phyloP scores from a whole-genome alignment of 1,284 basidiomycete species.

The Ceratobasidium sp. region DNA sequence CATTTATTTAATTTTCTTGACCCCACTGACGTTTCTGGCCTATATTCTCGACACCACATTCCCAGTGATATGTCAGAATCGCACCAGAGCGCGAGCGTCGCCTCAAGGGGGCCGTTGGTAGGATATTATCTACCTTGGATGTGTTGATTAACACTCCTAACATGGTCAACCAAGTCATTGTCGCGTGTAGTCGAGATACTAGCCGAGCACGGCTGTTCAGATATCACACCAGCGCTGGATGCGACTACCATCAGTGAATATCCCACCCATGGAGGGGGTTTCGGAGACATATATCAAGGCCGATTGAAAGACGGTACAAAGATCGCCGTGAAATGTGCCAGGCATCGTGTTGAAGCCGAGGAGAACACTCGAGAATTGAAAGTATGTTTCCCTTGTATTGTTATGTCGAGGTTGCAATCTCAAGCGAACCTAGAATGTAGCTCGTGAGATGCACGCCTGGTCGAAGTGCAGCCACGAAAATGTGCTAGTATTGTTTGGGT shows the following conservation, averaged over 20 bases:
- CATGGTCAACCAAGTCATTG: neutral
- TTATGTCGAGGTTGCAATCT: neutral
- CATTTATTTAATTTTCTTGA: too few relatives aligned
- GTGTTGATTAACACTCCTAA: too few relatives aligned
- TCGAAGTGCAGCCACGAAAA: constrained; percentile 21
- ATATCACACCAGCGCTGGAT: neutral
- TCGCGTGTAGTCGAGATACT: neutral
- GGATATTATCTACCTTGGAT: too few relatives aligned
- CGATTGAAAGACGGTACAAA: neutral
- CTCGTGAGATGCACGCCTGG: constrained; percentile 27
- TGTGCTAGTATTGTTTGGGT: neutral
- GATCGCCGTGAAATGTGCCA: constrained; percentile 4
- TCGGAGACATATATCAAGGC: constrained; percentile 6
- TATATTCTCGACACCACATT: too few relatives aligned
- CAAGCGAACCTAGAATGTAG: neutral
- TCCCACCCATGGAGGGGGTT: neutral
- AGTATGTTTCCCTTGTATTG: neutral
- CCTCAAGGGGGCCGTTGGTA: too few relatives aligned
- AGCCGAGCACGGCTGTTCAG: neutral
- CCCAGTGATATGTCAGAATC: too few relatives aligned
- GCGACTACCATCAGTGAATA: neutral
- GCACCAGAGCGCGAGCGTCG: too few relatives aligned
- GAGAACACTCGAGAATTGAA: neutral
- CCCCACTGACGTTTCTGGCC: too few relatives aligned
- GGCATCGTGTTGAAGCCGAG: neutral